Evolutionary conservation across 441 rosid species (phyloP), one percentile per base, ranked within the genome.

Genomic region (Geranium incanum): DNA sequence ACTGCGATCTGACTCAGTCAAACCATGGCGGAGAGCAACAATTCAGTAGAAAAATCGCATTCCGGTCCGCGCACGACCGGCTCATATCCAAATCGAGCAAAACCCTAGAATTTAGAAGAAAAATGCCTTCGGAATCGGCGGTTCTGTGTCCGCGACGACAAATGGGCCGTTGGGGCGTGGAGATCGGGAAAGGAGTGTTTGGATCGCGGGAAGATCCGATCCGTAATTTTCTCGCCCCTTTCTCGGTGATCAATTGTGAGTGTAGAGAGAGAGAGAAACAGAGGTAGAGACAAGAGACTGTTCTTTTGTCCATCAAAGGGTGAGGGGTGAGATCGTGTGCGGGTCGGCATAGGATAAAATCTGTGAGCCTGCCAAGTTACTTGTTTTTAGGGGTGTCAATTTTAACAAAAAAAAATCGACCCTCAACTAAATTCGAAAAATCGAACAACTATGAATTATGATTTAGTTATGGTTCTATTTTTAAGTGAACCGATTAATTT

Each of bases 201-300:
- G 60, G 50, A 79, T 72, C 36, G 76, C 62, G 0, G 19, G 69
- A 77, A 80, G 92, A 91, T 84, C 93, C 89, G 90, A 91, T 88
- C 92, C 84, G 81, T 12, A 74, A 82, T 76, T 80, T 75, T 78
- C 84, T 80, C 84, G 60, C 73, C 36, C 81, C 63, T 57, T 15
- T 52, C 60, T 52, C 19, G 60, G 19, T 52, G 60, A 52, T 52
- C 60, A n/a, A 52, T 15, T 13, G 60, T n/a, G 60, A 52, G 60
- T 16, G 60, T 52, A 52, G 60, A 52, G 60, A 52, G 60, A 52
- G 12, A 52, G n/a, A 52, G 19, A 52, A 8, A 41, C 33, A 28
- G 60, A 52, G 60, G 18, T 52, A 12, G 60, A 12, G 60, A 52
- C 60, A 52, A 52, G 60, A 13, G 60, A 52, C 60, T 52, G 60